Conservation (phyloP, 805 yeast species). For the Saccharomycopsis babjevae region DNA sequence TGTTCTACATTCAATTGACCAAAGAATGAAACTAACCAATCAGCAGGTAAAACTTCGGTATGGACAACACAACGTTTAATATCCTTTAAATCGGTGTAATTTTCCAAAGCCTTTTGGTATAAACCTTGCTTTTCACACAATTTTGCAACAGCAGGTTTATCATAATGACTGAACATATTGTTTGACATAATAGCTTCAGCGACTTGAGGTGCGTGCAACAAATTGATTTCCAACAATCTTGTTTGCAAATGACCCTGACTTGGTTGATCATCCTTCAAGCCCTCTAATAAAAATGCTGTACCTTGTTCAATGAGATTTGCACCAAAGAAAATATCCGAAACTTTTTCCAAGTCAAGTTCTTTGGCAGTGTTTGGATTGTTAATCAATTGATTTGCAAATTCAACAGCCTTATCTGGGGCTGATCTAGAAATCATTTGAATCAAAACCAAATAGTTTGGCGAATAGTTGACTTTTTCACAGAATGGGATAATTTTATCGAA, state of each 20-base stretch:
- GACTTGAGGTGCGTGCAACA: slow-evolving; percentile 96
- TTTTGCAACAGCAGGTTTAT: slow-evolving; percentile 83
- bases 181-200: slow-evolving; percentile 98
- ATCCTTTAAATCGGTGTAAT: slow-evolving; percentile 88
- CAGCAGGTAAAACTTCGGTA: slow-evolving; percentile 74
- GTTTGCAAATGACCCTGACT: slow-evolving; percentile 96
- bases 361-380: slow-evolving; percentile 48
- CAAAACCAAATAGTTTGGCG: slow-evolving; percentile 83
- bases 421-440: slow-evolving; percentile 85
- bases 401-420: slow-evolving; percentile 97
- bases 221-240: slow-evolving; percentile 81
- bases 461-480: slow-evolving; percentile 78
- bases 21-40: slow-evolving; percentile 88
- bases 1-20: slow-evolving; percentile 94
- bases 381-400: slow-evolving; percentile 82
- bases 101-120: slow-evolving; percentile 91
- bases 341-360: slow-evolving; percentile 67
- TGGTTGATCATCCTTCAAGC: slow-evolving; percentile 86
- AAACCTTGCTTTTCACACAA: slow-evolving; percentile 95
- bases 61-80: slow-evolving; percentile 91
- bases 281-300: slow-evolving; percentile 92
- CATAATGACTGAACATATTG: slow-evolving; percentile 91
- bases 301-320: slow-evolving; percentile 96
- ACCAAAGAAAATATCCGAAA: slow-evolving; percentile 88
- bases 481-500: slow-evolving; percentile 93